A percentile compares a stretch with the other conserved stretches of the same genome.
phyloP scores from a whole-genome alignment of 1,284 basidiomycete species.

The Stereum hirsutum region DNA sequence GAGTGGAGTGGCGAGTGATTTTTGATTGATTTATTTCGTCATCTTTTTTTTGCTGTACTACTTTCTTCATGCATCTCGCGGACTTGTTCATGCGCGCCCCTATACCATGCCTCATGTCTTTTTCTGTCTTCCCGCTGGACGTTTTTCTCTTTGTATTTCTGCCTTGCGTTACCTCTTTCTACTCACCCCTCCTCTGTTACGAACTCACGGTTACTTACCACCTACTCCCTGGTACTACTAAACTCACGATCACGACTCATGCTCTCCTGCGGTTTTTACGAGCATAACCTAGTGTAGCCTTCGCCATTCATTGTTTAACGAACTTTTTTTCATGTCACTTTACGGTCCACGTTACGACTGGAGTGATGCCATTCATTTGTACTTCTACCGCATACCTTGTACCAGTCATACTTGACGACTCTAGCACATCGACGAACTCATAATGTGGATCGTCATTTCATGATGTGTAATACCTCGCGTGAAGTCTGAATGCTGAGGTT shows the following conservation, averaged over 20 bases:
- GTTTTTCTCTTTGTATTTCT: background rate
- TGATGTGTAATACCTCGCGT: too few relatives aligned
- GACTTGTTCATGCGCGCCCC: background rate
- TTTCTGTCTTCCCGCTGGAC: background rate
- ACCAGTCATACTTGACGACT: too few relatives aligned
- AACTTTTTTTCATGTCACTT: background rate
- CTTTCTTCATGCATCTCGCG: background rate
- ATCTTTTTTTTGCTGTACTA: background rate
- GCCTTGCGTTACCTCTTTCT: background rate
- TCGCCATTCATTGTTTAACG: slow-evolving; percentile 8
- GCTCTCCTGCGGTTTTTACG: background rate
- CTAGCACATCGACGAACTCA: too few relatives aligned
- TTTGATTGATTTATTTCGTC: background rate
- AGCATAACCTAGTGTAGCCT: background rate
- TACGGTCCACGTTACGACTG: background rate
- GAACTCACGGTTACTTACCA: too few relatives aligned
- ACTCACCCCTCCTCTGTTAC: too few relatives aligned
- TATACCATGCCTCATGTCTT: background rate
- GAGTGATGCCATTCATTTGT: background rate
- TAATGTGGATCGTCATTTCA: too few relatives aligned
- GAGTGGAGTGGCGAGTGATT: slow-evolving; percentile 49
- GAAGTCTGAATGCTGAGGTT: too few relatives aligned
- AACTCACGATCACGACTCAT: background rate
- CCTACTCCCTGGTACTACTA: too few relatives aligned
- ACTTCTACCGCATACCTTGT: background rate